Conservation (phyloP, 2,329 filamentous ascomycete genomes). For the Diaporthe batatas region DNA sequence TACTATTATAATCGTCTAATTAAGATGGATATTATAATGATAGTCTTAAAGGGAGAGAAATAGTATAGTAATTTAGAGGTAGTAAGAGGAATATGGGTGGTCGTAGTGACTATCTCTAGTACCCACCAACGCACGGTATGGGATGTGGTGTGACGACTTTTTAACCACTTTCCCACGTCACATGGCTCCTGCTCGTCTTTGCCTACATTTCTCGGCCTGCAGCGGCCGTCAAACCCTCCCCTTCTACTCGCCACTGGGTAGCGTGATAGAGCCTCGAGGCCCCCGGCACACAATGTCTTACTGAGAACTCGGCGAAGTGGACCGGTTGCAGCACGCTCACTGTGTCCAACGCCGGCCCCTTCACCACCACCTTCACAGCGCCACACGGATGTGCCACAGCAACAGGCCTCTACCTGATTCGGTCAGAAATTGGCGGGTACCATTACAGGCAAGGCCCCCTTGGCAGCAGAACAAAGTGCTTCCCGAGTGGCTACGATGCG, state of each 20-base stretch:
- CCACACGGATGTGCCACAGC: slow-evolving; percentile 46
- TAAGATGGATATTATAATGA: too few species aligned
- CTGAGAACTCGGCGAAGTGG: slow-evolving; percentile 38
- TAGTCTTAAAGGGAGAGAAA: too few species aligned
- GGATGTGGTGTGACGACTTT: slow-evolving; percentile 28
- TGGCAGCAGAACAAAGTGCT: slow-evolving; percentile 46
- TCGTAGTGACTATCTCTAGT: too few species aligned
- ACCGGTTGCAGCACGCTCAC: slow-evolving; percentile 17
- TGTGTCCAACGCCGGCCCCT: slow-evolving; percentile 45
- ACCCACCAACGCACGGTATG: too few species aligned
- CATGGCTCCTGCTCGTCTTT: slow-evolving; percentile 27
- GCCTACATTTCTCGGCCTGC: background rate
- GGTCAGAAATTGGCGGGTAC: slow-evolving; percentile 40
- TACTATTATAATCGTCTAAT: too few species aligned
- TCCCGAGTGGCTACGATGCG: slow-evolving; percentile 46
- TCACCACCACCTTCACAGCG: slow-evolving; percentile 48
- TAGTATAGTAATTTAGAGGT: too few species aligned
- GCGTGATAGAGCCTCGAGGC: slow-evolving; percentile 11
- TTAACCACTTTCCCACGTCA: slow-evolving; percentile 6
- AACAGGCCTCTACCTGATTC: slow-evolving; percentile 47
- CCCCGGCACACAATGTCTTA: slow-evolving; percentile 6
- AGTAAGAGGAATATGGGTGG: too few species aligned
- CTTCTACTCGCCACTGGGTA: background rate
- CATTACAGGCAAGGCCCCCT: slow-evolving; percentile 48
- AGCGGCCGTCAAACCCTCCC: slow-evolving; percentile 1